Evolutionary conservation across 345 rosid genomes (phyloP), one percentile per base, ranked within the genome.

Genomic region (Euphorbia peplus): DNA sequence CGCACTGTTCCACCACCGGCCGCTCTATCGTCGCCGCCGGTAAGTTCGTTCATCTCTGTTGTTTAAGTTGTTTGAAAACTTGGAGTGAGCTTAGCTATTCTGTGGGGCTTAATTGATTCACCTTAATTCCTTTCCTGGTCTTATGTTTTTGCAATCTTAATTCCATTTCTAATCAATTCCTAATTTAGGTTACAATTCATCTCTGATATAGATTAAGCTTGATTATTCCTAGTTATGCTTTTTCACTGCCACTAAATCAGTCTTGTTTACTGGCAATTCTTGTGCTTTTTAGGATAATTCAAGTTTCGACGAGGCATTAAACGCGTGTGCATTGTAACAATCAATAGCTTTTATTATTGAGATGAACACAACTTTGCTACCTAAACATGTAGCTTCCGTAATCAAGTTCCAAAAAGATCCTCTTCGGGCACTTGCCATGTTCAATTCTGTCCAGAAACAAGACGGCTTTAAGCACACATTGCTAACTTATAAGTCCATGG

Each of bases 331-430:
- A 21, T 12, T 71, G 52, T 56, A 70, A 62, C 44, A 18, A 42
- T 26, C 37, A 7, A 2, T 60, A 56, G 71, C 35, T 62, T 53
- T 30, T 54, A 2, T 51, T 58, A 35, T 62, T 30, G 75, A 78
- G 75, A 95, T 91, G 98, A 79, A 78, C 73, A 61, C 77, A 67
- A 50, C 83, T 56, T 73, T 91, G 75, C 89, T 90, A 68, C 93
- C 93, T 28, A 90, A 78, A 70, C 95, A 95, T 82, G 99, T 90
- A 61, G 85, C 83, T 15, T 86, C 91, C 1, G 90, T 91, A 32
- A 79, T 89, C 53, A 89, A 84, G 80, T 77, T 78, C 79, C 97
- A 88, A 74, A 86, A 75, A 60, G 83, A 90, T 75, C 88, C 93
- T 0, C 68, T 83, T 26, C 88, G 77, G 80, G 99, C 96, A 4